phyloP scores from a whole-genome alignment of 192 early-diverging fungal species.

The Martensiomyces pterosporus region DNA sequence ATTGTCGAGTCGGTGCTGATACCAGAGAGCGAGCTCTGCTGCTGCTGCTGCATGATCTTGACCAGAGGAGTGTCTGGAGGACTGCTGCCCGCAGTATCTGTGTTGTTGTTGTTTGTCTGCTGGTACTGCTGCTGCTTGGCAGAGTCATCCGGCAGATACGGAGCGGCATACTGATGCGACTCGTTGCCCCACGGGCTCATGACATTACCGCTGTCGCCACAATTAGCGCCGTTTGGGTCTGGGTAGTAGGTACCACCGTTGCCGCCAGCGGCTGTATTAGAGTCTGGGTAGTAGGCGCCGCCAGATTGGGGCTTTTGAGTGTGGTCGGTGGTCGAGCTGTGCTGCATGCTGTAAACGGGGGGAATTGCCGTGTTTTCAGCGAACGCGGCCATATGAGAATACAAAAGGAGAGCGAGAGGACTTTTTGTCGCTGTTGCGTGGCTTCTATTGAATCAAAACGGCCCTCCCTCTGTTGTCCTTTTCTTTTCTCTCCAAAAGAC shows the following conservation, averaged over 20 bases:
- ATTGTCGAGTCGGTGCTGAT: not conserved
- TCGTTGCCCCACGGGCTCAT: conserved; percentile 3
- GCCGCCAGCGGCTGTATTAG: no score
- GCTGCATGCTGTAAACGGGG: conserved; percentile 16
- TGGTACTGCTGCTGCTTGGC: conserved; percentile 5
- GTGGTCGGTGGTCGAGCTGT: conserved; percentile 11
- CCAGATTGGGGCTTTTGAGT: conserved; percentile 4
- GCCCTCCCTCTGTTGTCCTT: no score
- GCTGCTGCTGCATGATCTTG: conserved; percentile 46
- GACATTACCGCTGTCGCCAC: no score
- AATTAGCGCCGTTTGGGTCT: no score
- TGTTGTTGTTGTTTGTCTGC: conserved; percentile 8
- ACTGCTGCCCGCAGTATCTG: conserved; percentile 40
- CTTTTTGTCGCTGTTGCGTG: no score
- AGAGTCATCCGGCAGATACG: not conserved
- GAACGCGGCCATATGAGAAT: conserved; percentile 4
- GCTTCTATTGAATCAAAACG: no score
- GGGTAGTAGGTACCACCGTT: no score
- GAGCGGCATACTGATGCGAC: not conserved
- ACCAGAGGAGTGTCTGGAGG: conserved; percentile 38
- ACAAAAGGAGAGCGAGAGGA: no score
- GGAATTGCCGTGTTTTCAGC: conserved; percentile 6
- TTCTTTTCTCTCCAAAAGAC: no score
- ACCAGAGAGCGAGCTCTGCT: conserved; percentile 7
- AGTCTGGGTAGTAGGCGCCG: conserved; percentile 8